Evolutionary conservation across 805 yeast species (phyloP).

Genomic region (Metschnikowia drakensbergensis): DNA sequence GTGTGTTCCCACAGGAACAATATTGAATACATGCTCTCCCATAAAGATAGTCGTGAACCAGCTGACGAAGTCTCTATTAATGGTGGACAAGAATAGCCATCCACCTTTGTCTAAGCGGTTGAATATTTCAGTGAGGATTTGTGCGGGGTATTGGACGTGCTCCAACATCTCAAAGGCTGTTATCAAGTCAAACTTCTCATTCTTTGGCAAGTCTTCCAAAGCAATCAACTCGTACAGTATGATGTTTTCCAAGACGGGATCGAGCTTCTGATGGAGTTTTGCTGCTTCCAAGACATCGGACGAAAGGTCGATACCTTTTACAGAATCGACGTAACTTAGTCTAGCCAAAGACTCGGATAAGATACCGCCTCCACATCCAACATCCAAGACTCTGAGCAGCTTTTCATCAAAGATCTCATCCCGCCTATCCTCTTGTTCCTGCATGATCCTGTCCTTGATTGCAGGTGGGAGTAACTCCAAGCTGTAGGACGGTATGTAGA

Average conservation of each 20-base stretch:
- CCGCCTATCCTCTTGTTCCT: constrained; percentile 48
- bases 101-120: constrained; percentile 74
- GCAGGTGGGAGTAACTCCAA: constrained; percentile 59
- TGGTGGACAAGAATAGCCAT: constrained; percentile 81
- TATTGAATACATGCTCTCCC: constrained; percentile 74
- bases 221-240: constrained; percentile 59
- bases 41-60: constrained; percentile 91
- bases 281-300: constrained; percentile 82
- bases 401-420: constrained; percentile 32
- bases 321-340: constrained; percentile 54
- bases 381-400: constrained; percentile 62
- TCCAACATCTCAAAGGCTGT: constrained; percentile 94
- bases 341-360: constrained; percentile 85
- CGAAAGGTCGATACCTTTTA: constrained; percentile 83
- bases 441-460: constrained; percentile 44
- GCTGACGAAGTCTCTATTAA: constrained; percentile 79
- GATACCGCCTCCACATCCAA: constrained; percentile 99
- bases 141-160: constrained; percentile 84
- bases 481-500: constrained; percentile 77
- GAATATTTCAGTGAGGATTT: constrained; percentile 66
- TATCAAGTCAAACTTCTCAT: constrained; percentile 63
- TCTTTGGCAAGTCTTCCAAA: constrained; percentile 51
- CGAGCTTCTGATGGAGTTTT: constrained; percentile 56
- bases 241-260: constrained; percentile 57
- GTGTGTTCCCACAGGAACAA: constrained; percentile 94